These are phyloP conservation scores for Chrysosporium queenslandicum DNA, from an alignment of 2,329 filamentous ascomycete genomes.

Conservation along the genomic window DNA sequence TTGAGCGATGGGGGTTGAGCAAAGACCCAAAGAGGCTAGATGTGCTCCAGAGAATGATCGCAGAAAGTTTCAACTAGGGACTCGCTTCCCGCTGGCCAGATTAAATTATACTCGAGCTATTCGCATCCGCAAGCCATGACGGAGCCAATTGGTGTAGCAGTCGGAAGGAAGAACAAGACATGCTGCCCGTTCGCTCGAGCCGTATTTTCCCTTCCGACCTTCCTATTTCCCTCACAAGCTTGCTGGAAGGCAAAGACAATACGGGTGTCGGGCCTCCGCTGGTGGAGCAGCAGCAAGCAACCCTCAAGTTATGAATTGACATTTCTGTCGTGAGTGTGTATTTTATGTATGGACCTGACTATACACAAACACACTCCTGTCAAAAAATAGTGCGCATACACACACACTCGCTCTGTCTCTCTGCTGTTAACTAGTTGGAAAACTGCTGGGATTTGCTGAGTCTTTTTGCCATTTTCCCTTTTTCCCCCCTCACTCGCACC, in stretches of 20 bases:
- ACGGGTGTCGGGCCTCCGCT: neutral
- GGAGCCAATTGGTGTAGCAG: constrained; percentile 2
- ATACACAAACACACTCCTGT: no score
- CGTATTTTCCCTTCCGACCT: neutral
- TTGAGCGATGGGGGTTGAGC: neutral
- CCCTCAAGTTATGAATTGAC: no score
- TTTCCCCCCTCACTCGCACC: neutral
- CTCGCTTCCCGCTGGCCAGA: constrained; percentile 7
- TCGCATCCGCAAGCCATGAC: neutral
- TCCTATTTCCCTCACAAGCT: neutral
- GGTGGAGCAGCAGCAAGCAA: neutral
- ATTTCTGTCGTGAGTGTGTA: neutral
- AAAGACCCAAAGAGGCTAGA: constrained; percentile 10
- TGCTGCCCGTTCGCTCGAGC: neutral
- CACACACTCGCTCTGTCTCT: no score
- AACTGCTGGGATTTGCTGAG: neutral
- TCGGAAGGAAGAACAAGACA: no score
- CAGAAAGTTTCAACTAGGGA: constrained; percentile 4
- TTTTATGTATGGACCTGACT: neutral
- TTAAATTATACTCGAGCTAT: neutral
- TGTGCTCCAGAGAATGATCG: neutral
- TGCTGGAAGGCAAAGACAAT: neutral
- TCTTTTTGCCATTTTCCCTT: neutral
- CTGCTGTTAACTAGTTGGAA: no score
- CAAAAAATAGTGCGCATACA: no score